Evolutionary conservation across 169 alveolate genomes (phyloP).

Genomic region (Eimeria sp.): DNA sequence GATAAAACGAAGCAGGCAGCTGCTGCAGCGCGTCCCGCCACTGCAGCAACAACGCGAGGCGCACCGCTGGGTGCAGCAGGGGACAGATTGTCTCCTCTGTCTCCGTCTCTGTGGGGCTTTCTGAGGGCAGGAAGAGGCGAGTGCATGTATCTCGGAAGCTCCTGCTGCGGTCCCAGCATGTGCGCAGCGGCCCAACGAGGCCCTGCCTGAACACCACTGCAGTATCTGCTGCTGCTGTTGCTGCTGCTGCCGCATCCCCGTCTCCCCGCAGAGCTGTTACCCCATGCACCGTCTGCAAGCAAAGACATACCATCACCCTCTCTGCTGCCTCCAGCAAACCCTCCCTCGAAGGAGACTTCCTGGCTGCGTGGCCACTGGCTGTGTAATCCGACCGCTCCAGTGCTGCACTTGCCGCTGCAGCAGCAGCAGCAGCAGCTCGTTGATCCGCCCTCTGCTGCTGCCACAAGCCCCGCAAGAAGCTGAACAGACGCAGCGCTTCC

Average conservation of each 20-base stretch:
- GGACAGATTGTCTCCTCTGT: neutral
- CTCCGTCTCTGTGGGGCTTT: neutral
- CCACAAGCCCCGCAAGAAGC: slow-evolving; percentile 8
- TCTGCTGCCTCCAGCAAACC: slow-evolving; percentile 6
- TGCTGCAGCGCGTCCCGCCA: slow-evolving; percentile 29
- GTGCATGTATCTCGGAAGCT: slow-evolving; percentile 9
- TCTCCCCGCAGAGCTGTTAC: neutral
- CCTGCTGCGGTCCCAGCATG: slow-evolving; percentile 23
- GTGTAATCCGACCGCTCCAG: neutral
- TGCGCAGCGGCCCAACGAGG: slow-evolving; percentile 18
- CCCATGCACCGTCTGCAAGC: slow-evolving; percentile 11
- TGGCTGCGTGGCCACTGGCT: neutral
- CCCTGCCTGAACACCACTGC: slow-evolving; percentile 7
- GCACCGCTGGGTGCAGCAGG: slow-evolving; percentile 55
- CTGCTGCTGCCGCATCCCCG: slow-evolving; percentile 7
- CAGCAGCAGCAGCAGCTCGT: neutral
- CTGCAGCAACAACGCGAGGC: slow-evolving; percentile 69
- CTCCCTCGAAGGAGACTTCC: neutral
- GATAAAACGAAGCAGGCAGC: slow-evolving; percentile 14
- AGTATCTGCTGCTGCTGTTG: neutral
- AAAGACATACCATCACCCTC: slow-evolving; percentile 46
- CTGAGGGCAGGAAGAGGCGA: neutral
- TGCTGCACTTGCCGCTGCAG: neutral
- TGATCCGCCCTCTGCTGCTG: neutral
- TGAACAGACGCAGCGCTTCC: neutral